Base-by-base conservation (phyloP, 106 monocot genomes). In the Iris macrosiphon region DNA sequence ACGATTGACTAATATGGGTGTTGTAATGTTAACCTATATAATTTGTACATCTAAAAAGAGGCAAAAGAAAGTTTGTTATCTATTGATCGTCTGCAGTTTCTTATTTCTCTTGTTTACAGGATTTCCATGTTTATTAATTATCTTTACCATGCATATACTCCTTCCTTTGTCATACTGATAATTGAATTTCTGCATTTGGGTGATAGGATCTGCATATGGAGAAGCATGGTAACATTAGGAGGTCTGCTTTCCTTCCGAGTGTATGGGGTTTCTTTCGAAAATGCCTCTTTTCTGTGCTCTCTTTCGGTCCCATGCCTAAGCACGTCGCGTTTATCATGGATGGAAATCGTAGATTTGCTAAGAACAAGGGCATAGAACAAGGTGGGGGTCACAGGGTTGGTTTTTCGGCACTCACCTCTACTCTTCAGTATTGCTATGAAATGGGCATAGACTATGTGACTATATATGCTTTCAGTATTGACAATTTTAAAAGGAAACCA, bases 251-350 rank as follows among this genome's bases (percentile, higher is more conserved):
- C 40, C n/a, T 62, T 3, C 27, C 38, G 10, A 19, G 2, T 15
- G 1, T 61, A 17, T 65, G 22, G 16, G 20, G 60, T 17, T 16
- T 55, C 6, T 28, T 77, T 1, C 49, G 77, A 3, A 34, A 60
- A 40, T 71, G 40, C 55, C 2, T 77, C 38, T 71, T 71, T 51
- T 29, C 11, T 4, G 49, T 73, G n/a, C 63, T 79, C 18, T 55
- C 73, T 3, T 45, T 33, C 14, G 72, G 75, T 7, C 76, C 72
- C 0, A 75, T 72, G 55, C 81, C 76, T 0, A 25, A 45, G 3
- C 72, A 82, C 41, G 50, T 82, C 27, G 72, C 81, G n/a, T 82
- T 82, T 28, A 82, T 82, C 19, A 44, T 76, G 54, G 81, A 82
- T 51, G 81, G 81, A 12, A 82, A 82, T 53, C 67, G 81, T 40